Evolutionary conservation across 768 basidiomycete species (phyloP), one percentile per base, ranked within the genome.

Genomic region (Leccinellum rugosiceps): DNA sequence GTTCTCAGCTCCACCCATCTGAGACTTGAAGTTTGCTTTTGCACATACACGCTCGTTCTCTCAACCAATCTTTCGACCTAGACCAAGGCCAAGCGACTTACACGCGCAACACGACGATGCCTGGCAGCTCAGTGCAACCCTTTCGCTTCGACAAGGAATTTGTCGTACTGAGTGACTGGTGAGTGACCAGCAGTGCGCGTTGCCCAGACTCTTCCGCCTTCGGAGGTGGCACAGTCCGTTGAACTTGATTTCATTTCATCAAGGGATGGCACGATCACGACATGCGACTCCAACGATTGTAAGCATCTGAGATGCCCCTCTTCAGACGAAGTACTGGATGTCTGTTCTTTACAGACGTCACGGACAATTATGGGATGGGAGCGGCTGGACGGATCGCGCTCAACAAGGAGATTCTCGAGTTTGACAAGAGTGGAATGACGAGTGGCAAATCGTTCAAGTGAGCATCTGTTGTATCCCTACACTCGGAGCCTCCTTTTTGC

Each of bases 231-330:
- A 41, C 38, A 41, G n/a, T 19, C 38, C 38, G 10, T 41, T 41
- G 10, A 13, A 10, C 17, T 19, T 19, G 41, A 19, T 43, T 19
- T 43, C 11, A 43, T 43, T 43, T 43, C 41, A 43, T 19, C 70
- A 17, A 47, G 90, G 91, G 90, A 93, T 76, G 90, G 90, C 65
- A 98, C 94, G 14, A 96, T 98, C 75, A 96, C 94, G 3, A 93
- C 83, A 41, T 84, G 82, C 66, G 94, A 98, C 70, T 93, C 91
- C 7, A 98, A 98, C 72, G 94, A 97, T 66, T 94, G 90, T 93
- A 68, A 60, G 85, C 25, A 14, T 3, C 13, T 21, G 17, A 38
- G 26, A n/a, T 23, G 11, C 49, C n/a, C 10, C 9, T 34, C n/a
- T n/a, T 60, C 32, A 30, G 31, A 50, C 13, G 50, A 21, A 3